Conservation (phyloP, 257 asterid genomes). For the Thymus mandschuricus region DNA sequence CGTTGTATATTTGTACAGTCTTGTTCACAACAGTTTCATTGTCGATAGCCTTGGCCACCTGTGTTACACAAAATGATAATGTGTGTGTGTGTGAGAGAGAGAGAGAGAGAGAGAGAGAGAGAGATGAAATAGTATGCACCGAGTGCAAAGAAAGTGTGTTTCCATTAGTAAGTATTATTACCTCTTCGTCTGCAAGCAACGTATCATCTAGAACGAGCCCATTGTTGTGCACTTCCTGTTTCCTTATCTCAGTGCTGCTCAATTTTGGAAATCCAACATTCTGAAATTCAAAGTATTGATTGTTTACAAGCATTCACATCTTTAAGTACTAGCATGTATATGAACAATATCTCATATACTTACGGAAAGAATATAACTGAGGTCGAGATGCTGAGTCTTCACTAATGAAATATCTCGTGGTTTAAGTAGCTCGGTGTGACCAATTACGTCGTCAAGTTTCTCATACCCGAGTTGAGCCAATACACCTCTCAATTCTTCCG, state of each 20-base stretch:
- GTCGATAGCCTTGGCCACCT: constrained; percentile 84
- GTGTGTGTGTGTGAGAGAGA: background rate
- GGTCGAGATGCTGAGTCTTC: constrained; percentile 98
- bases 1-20: constrained; percentile 77
- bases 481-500: constrained; percentile 98
- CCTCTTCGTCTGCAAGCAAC: constrained; percentile 83
- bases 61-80: constrained; percentile 29
- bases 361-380: constrained; percentile 75
- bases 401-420: constrained; percentile 83
- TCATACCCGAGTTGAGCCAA: constrained; percentile 94
- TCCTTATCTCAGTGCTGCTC: constrained; percentile 90
- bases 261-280: constrained; percentile 81
- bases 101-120: too few species aligned
- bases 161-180: constrained; percentile 25
- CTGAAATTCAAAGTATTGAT: constrained; percentile 41
- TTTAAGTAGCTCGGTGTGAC: constrained; percentile 80
- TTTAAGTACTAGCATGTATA: constrained; percentile 15
- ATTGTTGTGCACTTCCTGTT: constrained; percentile 88
- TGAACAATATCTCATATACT: constrained; percentile 33
- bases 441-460: constrained; percentile 91
- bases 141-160: background rate
- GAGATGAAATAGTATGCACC: background rate
- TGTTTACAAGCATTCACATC: constrained; percentile 17
- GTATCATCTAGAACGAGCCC: constrained; percentile 95
- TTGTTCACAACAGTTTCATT: constrained; percentile 81